A percentile compares a stretch with the other conserved stretches of the same genome.
Evolutionary conservation across 345 rosid genomes (phyloP).

Genomic region (Passiflora organensis): DNA sequence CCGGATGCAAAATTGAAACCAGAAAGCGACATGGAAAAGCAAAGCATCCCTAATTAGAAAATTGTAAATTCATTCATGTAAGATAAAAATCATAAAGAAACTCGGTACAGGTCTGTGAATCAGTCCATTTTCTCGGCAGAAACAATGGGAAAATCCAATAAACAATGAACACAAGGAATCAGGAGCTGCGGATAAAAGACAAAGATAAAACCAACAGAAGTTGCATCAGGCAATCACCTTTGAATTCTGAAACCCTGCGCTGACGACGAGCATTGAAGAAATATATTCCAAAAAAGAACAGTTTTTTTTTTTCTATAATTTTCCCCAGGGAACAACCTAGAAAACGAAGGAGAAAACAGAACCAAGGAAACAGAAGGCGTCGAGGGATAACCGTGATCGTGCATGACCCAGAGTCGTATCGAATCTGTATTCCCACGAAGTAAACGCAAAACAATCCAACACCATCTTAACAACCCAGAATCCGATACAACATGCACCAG

Average conservation of each 20-base stretch:
- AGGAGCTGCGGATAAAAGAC: background rate
- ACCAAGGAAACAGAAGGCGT: background rate
- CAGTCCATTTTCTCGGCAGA: no score
- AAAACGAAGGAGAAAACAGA: background rate
- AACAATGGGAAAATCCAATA: constrained; percentile 1
- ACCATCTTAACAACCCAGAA: constrained; percentile 14
- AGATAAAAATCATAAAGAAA: background rate
- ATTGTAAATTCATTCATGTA: background rate
- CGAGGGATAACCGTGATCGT: background rate
- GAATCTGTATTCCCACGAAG: constrained; percentile 12
- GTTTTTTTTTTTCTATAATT: background rate
- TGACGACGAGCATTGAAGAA: background rate
- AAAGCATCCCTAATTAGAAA: background rate
- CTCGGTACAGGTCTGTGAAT: background rate
- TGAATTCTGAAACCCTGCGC: background rate
- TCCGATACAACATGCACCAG: background rate
- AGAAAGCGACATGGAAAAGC: background rate
- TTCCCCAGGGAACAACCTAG: background rate
- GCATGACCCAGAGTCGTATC: constrained; percentile 11
- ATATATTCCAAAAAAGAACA: background rate
- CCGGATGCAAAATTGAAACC: background rate
- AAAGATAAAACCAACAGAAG: background rate
- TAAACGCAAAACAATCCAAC: constrained; percentile 18
- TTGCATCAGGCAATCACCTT: constrained; percentile 5
- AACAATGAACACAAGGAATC: background rate